These are phyloP conservation scores for Hortiboletus rubellus DNA, from an alignment of 1,284 basidiomycete genomes.

Conservation along the genomic window DNA sequence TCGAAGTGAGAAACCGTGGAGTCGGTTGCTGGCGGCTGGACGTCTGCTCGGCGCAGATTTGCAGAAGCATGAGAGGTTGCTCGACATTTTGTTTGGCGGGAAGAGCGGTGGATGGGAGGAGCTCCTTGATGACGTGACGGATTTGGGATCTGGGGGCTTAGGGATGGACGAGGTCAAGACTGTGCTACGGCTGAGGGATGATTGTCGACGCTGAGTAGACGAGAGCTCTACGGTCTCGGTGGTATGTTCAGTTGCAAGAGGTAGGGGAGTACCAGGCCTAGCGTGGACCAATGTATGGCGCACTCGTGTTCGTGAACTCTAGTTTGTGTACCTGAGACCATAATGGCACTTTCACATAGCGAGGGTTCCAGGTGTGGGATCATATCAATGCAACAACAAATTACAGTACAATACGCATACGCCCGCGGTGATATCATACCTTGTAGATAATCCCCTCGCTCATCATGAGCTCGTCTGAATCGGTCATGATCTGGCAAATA, in stretches of 20 bases:
- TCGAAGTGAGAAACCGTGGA: conserved; percentile 72
- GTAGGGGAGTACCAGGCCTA: not conserved
- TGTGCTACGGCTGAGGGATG: conserved; percentile 32
- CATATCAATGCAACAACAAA: not conserved
- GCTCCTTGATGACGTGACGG: conserved; percentile 25
- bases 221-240: not conserved
- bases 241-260: not conserved
- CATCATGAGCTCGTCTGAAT: conserved; percentile 86
- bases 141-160: conserved; percentile 27
- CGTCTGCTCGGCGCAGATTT: conserved; percentile 59
- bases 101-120: conserved; percentile 31
- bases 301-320: not conserved
- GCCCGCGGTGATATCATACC: conserved; percentile 42
- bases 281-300: not conserved
- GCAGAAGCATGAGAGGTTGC: conserved; percentile 5
- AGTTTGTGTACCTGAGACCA: not conserved
- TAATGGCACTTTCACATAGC: not conserved
- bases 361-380: not conserved
- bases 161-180: conserved; percentile 29
- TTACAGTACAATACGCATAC: conserved; percentile 1
- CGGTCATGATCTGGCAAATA: conserved; percentile 78
- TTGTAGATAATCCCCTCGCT: conserved; percentile 79
- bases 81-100: conserved; percentile 20
- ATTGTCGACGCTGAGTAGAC: conserved; percentile 20
- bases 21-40: conserved; percentile 64